Evolutionary conservation across 129 eudicot genomes (phyloP), one percentile per base, ranked within the genome.

Genomic region (Flaveria robusta): DNA sequence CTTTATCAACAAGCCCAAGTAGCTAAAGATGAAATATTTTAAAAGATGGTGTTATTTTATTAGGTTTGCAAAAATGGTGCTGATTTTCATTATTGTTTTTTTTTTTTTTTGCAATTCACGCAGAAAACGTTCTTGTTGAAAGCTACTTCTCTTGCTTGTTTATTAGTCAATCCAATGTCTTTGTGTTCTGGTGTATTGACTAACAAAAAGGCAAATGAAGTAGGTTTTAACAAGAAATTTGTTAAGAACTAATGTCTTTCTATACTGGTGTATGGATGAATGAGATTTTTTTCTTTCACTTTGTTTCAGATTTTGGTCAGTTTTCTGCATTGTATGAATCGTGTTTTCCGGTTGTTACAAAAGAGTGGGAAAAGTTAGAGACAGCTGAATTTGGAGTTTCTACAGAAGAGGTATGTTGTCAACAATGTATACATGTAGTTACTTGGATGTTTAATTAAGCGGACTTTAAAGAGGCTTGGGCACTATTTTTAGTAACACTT

Each of bases 311-410:
- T 83, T 82, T 47, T 81, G 78, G 75, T 63, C 86, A 71, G 31
- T 68, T 85, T 46, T 87, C 72, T 75, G 82, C 69, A 2, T 49
- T 86, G 70, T 87, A 85, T 75, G 90, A 84, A 71, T 71, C 82
- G 41, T 90, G 88, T 79, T 80, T 84, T 77, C 85, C 85, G 16
- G 11, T 84, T 72, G 78, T 87, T 9, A 62, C 31, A 71, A 77
- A 65, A 34, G 97, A 87, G 68, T 91, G 96, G 96, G 86, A 75
- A 54, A 59, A 27, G 83, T 81, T 87, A 15, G 88, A 81, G 83
- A 54, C 70, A 50, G 54, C 58, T 54, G 96, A 80, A 16, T 65
- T 77, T 76, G 79, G 81, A 69, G 59, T 78, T 46, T 76, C 72
- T 67, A 45, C 82, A 20, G 86, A 81, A 65, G 87, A 85, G 97